Evolutionary conservation across 129 eudicot genomes (phyloP), one percentile per base, ranked within the genome.

Genomic region (Lactuca sativa): DNA sequence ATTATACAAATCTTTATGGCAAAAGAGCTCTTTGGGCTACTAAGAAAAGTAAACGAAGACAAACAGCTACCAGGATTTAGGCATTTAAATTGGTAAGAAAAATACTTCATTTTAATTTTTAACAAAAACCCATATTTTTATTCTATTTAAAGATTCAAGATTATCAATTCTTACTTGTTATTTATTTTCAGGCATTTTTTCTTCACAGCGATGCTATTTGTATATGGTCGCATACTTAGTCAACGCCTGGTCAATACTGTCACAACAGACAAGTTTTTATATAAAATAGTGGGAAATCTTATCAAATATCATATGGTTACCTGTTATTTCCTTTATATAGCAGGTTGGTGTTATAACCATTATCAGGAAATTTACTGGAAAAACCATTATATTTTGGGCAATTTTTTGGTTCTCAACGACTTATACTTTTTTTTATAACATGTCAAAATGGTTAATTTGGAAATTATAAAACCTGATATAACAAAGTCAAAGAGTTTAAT

Each of bases 181-280:
- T 65, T 62, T 25, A 25, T 25, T 72, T 83, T 72, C 92, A 93
- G 99, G 99, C 95, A 89, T 71, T 90, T 93, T 34, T 93, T 93
- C 99, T 90, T 90, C 85, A 93, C 99, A 21, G 98, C 98, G 4
- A 87, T 93, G 98, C 84, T 93, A 32, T 93, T 89, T 80, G 98
- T 93, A 48, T 93, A 93, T 40, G 99, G 99, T 52, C 99, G 99
- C 5, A 86, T 93, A 70, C 97, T 93, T 78, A 93, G 92, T 76
- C 99, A 90, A 56, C 85, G 91, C 64, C 90, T 93, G 33, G 95
- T 90, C 83, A 93, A 93, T 71, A 93, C 99, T 2, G 99, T 93
- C 57, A 82, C 86, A 48, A 74, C 85, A 60, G 99, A 90, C 92
- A 87, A 90, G 75, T 74, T 83, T 70, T 72, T 85, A 76, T 90